Evolutionary conservation across 345 rosid species (phyloP), one percentile per base, ranked within the genome.

Genomic region (Gossypium sturtianum): DNA sequence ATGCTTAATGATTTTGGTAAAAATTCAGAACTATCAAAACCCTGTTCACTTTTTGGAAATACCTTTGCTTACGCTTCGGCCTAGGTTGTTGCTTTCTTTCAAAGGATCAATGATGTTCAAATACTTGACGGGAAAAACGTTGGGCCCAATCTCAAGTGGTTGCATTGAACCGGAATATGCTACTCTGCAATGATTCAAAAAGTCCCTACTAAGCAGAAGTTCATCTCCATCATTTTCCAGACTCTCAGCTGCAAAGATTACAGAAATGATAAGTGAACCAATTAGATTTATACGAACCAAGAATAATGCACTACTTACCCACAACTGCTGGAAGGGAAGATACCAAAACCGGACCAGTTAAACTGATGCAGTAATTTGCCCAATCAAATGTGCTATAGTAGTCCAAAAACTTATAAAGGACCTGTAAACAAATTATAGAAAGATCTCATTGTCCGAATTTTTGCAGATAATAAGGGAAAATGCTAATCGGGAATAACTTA

Each of bases 1-100:
- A n/a, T 60, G 54, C 61, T 17, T 70, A 29, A 56, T 56, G 8
- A 19, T 8, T 8, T 56, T 15, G 8, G 22, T 11, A 1, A 62
- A 29, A 59, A 48, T 49, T 29, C 67, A 15, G 5, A 51, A 12
- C n/a, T 67, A 27, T 48, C 68, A 34, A 65, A 66, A 67, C 49
- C 15, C 38, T 66, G 27, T 72, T 60, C 69, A 64, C 27, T 22
- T 61, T 56, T 20, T 59, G 53, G 72, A 17, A 53, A 74, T 86
- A 91, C 99, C 98, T 91, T 82, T 82, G 78, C 88, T 87, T 66
- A 95, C 94, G 77, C 98, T 91, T 59, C 91, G 96, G 17, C 98
- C 98, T 10, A 94, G 89, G 86, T 94, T 94, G 84, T 94, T 95
- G 82, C 80, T 86, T 73, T 82, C 87, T 75, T 84, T 91, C 65